Evolutionary conservation across 1,284 basidiomycete genomes (phyloP).

Genomic region (Lentinus polychrous): DNA sequence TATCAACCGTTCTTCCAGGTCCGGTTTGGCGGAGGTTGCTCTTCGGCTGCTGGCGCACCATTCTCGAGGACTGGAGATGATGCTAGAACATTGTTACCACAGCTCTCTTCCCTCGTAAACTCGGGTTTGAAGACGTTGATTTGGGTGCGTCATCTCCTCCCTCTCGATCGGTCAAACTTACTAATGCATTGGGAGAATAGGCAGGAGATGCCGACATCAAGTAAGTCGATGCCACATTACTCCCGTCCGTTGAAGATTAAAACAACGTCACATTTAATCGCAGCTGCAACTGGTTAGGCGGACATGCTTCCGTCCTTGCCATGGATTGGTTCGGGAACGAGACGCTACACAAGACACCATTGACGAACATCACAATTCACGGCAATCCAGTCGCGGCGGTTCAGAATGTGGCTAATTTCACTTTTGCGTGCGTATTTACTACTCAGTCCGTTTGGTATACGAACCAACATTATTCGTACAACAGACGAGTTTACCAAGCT

Average conservation of each 20-base stretch:
- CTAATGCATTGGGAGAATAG: too few species aligned
- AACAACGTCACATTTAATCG: neutral
- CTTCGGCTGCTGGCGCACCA: constrained; percentile 31
- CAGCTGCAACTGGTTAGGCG: constrained; percentile 63
- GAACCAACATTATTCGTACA: neutral
- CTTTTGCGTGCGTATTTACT: constrained; percentile 48
- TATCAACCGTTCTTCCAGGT: constrained; percentile 16
- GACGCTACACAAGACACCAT: constrained; percentile 38
- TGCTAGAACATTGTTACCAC: constrained; percentile 46
- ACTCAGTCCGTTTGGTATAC: neutral
- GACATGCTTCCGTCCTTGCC: constrained; percentile 43
- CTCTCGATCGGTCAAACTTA: too few species aligned
- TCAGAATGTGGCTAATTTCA: constrained; percentile 58
- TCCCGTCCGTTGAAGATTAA: neutral
- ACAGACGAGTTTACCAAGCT: constrained; percentile 43
- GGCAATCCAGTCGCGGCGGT: constrained; percentile 46
- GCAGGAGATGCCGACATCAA: constrained; percentile 62
- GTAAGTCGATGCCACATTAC: too few species aligned
- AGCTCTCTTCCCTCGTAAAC: constrained; percentile 44
- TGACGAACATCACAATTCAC: constrained; percentile 52
- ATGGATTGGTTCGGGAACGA: constrained; percentile 60
- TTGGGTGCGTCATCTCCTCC: constrained; percentile 47
- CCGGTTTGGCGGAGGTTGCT: constrained; percentile 38
- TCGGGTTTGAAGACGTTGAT: constrained; percentile 51
- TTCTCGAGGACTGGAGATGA: constrained; percentile 42